A percentile compares a stretch with the other conserved stretches of the same genome.
These are phyloP conservation scores for Ceratobasidium theobromae DNA, from an alignment of 1,284 basidiomycete genomes.

Conservation along the genomic window DNA sequence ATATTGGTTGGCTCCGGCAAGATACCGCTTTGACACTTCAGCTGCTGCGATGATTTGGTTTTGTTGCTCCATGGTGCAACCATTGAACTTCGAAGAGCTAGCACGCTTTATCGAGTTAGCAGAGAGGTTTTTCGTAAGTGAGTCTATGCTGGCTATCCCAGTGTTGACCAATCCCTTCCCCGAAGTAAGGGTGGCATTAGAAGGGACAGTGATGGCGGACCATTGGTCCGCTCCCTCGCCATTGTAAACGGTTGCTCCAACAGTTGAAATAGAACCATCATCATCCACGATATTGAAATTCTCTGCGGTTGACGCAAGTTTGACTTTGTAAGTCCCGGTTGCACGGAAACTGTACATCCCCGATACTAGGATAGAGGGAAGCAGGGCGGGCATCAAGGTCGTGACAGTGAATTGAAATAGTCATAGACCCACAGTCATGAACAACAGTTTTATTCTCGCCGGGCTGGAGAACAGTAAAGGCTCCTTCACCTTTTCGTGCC, in stretches of 20 bases:
- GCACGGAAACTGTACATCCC: slow-evolving; percentile 29
- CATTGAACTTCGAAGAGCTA: slow-evolving; percentile 21
- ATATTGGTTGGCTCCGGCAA: slow-evolving; percentile 30
- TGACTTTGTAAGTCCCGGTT: slow-evolving; percentile 19
- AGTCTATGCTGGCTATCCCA: background rate
- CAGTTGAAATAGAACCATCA: slow-evolving; percentile 9
- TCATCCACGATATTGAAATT: slow-evolving; percentile 23
- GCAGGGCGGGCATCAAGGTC: background rate
- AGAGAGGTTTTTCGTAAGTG: background rate
- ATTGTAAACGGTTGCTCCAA: slow-evolving; percentile 24
- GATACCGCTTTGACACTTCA: slow-evolving; percentile 20
- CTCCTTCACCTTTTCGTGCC: background rate
- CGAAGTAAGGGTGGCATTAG: slow-evolving; percentile 11
- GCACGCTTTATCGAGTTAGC: slow-evolving; percentile 11
- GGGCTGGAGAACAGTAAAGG: slow-evolving; percentile 18
- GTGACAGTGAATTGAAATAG: background rate
- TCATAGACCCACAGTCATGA: slow-evolving; percentile 28
- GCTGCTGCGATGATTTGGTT: background rate
- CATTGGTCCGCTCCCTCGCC: slow-evolving; percentile 22
- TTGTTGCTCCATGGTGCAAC: slow-evolving; percentile 15
- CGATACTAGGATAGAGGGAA: too few relatives aligned
- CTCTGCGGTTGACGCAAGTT: slow-evolving; percentile 10
- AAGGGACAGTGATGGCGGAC: slow-evolving; percentile 2
- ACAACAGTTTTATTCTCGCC: slow-evolving; percentile 26
- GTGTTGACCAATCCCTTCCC: slow-evolving; percentile 3